phyloP scores from a whole-genome alignment of 1,139 yeast genomes.

The Saccharomyces hybrid region DNA sequence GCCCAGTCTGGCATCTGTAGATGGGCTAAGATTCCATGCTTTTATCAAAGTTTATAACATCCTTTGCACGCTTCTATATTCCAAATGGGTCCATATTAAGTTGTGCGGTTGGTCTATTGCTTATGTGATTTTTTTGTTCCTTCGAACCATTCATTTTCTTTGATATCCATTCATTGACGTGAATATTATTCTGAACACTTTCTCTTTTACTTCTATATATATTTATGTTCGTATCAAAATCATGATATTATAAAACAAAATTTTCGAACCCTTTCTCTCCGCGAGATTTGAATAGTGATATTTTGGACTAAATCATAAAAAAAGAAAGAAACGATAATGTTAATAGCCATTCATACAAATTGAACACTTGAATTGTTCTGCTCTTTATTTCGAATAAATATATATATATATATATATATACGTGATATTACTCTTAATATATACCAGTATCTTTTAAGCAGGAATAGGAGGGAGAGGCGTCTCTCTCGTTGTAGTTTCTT shows the following conservation, averaged over 20 bases:
- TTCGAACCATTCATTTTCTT: slow-evolving; percentile 21
- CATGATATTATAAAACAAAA: not conserved
- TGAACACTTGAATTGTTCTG: not conserved
- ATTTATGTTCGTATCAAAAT: not conserved
- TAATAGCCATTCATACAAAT: too few species aligned
- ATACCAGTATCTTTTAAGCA: not conserved
- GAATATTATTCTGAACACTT: not conserved
- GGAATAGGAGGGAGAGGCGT: not conserved
- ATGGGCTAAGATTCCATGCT: slow-evolving; percentile 25
- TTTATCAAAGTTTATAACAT: slow-evolving; percentile 17
- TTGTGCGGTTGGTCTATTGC: slow-evolving; percentile 23
- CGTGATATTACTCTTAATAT: not conserved
- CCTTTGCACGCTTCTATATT: slow-evolving; percentile 17
- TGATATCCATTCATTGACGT: slow-evolving; percentile 2
- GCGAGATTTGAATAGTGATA: not conserved
- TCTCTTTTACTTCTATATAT: not conserved
- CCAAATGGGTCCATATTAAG: slow-evolving; percentile 23
- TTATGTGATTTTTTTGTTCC: slow-evolving; percentile 14
- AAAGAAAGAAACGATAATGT: not conserved
- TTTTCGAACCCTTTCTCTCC: not conserved
- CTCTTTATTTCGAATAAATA: not conserved
- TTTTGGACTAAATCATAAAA: not conserved
- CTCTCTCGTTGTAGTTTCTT: not conserved
- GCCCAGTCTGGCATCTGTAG: slow-evolving; percentile 18
- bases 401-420: not conserved